These are phyloP conservation scores for Sequoiadendron giganteum DNA, from an alignment of 75 land plant genomes.

Conservation along the genomic window DNA sequence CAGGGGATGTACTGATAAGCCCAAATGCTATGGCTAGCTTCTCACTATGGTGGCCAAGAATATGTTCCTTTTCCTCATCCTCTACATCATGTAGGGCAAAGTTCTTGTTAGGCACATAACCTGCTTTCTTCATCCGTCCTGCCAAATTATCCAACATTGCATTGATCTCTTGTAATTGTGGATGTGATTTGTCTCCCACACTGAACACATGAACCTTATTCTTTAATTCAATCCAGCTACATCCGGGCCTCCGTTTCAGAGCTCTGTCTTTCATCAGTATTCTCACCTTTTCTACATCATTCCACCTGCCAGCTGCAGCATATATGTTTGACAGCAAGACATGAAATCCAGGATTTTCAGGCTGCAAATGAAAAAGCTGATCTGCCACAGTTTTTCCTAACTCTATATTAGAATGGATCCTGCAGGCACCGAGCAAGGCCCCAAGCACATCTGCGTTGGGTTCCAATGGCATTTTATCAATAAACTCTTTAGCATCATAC, in stretches of 20 bases:
- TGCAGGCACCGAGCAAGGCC: slow-evolving; percentile 52
- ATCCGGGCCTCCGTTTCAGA: slow-evolving; percentile 34
- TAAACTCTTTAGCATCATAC: slow-evolving; percentile 46
- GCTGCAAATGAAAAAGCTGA: slow-evolving; percentile 33
- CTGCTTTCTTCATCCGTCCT: slow-evolving; percentile 1
- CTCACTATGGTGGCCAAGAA: slow-evolving; percentile 20
- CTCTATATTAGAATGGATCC: slow-evolving; percentile 30
- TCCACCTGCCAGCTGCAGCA: slow-evolving; percentile 49
- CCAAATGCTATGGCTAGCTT: slow-evolving; percentile 23
- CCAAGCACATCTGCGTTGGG: slow-evolving; percentile 32
- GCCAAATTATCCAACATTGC: slow-evolving; percentile 14
- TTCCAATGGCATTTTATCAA: slow-evolving; percentile 35
- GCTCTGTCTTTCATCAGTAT: slow-evolving; percentile 41
- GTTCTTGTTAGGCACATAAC: slow-evolving; percentile 3
- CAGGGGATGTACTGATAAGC: slow-evolving; percentile 13
- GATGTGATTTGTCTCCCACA: slow-evolving; percentile 18
- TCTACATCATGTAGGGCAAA: not conserved
- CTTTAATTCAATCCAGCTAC: slow-evolving; percentile 17
- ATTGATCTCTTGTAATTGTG: slow-evolving; percentile 12
- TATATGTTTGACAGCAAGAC: slow-evolving; percentile 52
- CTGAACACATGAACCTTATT: slow-evolving; percentile 13
- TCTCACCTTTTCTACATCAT: slow-evolving; percentile 25
- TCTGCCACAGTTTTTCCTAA: slow-evolving; percentile 31
- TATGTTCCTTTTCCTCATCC: slow-evolving; percentile 22
- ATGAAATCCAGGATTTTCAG: slow-evolving; percentile 38